Conservation (phyloP, 1,284 basidiomycete species). For the Porodaedalea pini region DNA sequence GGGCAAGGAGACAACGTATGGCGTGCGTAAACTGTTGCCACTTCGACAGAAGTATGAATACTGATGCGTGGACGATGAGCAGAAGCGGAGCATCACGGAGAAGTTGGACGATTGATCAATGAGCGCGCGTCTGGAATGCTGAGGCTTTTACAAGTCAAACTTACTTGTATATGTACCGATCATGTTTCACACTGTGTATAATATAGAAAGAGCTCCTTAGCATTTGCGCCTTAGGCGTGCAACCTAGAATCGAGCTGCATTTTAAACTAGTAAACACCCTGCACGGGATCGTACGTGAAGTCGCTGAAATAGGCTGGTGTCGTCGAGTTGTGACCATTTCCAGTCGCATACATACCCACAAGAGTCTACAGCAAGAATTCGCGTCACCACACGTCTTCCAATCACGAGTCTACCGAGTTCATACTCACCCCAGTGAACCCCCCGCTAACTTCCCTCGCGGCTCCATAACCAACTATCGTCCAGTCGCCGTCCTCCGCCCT, state of each 20-base stretch:
- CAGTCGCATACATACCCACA: slow-evolving; percentile 24
- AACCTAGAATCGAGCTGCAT: background rate
- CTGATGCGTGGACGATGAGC: background rate
- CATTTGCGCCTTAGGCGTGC: too few species aligned
- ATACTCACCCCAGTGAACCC: slow-evolving; percentile 24
- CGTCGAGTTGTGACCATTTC: slow-evolving; percentile 21
- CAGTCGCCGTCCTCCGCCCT: background rate
- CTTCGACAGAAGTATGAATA: background rate
- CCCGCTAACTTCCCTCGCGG: slow-evolving; percentile 24
- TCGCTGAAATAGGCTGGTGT: slow-evolving; percentile 23
- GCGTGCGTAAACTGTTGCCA: slow-evolving; percentile 1
- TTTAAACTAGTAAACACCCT: slow-evolving; percentile 13
- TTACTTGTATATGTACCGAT: too few species aligned
- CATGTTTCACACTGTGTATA: background rate
- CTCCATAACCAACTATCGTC: slow-evolving; percentile 23
- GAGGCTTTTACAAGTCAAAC: too few species aligned
- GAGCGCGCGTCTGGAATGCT: too few species aligned
- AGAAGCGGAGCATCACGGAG: slow-evolving; percentile 15
- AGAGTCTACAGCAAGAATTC: slow-evolving; percentile 15
- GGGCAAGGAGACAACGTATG: slow-evolving; percentile 19
- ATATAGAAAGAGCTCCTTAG: background rate
- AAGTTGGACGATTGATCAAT: slow-evolving; percentile 6
- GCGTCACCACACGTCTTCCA: background rate
- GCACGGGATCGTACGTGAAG: slow-evolving; percentile 15
- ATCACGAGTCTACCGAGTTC: background rate